Evolutionary conservation across 2,329 filamentous ascomycete genomes (phyloP), one percentile per base, ranked within the genome.

Genomic region (Plectosphaerella sp.): DNA sequence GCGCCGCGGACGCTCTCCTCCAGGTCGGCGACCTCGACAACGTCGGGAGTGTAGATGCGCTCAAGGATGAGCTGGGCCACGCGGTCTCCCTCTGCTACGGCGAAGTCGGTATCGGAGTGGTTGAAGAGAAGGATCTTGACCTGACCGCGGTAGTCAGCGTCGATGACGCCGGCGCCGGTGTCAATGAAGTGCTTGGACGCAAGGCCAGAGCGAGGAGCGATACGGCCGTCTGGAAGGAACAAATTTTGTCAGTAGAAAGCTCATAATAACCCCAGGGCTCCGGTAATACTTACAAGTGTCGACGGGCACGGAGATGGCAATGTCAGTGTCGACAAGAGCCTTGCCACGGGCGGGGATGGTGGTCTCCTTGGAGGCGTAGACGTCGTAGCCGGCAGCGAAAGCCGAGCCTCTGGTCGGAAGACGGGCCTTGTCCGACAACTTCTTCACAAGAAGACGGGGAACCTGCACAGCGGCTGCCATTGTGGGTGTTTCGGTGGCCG

Each of bases 61-160:
- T 99, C 94, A 52, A 99, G 76, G 59, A 99, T 84, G 60, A 99
- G 80, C 78, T 99, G 94, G 42, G 94, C 95, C 64, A 99, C 77
- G 50, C 94, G 87, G 71, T 99, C 94, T 48, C 93, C 93, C 65
- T 88, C 85, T 64, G 87, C 87, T 59, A 99, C 77, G 58, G 73
- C 77, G 66, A 95, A 97, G 67, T 96, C 91, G 41, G 74, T 72
- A 48, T 96, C 91, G 49, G 80, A 81, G 70, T 96, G 87, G 75
- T 99, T 99, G 72, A 97, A 97, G 49, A 99, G 82, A 59, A 99
- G 79, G 24, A 99, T 88, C 77, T 95, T 96, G 63, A 99, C 87
- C 60, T 89, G 89, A 18, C 94, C 94, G 36, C 94, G 83, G 76
- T 99, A 99, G 72, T 99, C 94, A 35, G 93, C 92, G 70, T 99